Evolutionary conservation across 2,329 filamentous ascomycete genomes (phyloP), one percentile per base, ranked within the genome.

Genomic region (Dothistroma septosporum): DNA sequence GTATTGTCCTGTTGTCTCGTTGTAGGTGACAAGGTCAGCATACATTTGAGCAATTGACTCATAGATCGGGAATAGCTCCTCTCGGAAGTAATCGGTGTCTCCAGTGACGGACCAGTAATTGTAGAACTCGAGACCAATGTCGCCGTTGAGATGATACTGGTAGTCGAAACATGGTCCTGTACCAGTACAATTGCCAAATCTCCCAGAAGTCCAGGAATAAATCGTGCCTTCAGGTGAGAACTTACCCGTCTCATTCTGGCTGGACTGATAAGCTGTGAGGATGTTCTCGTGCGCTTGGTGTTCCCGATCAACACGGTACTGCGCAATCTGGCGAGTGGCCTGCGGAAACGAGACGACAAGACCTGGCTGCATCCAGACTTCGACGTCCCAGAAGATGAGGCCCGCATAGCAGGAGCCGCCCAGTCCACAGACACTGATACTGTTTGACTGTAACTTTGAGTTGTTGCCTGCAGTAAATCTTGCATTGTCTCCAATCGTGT

Each of bases 91-190:
- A 1, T 79, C 69, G 1, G 78, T 80, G 68, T 88, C 83, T 16
- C 85, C 86, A 52, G 83, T 86, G 1, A 81, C 79, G 16, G 83
- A 77, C 76, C 81, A 85, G 61, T 87, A 83, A 57, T 87, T 86
- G 66, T 83, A 79, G 61, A 87, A 76, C 1, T 84, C 79, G 32
- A 88, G 76, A 0, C 83, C 85, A 65, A 90, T 88, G 65, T 89
- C 87, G 8, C 86, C 85, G 66, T 89, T 89, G 41, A 90, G 67
- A 71, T 90, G 87, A 67, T 90, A 90, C 70, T 90, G 81, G 65
- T 90, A 89, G 71, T 90, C 87, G 66, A 86, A 87, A 71, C 87
- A 90, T 19, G 79, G 78, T 7, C 79, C 79, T n/a, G 77, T 79
- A 1, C 73, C 78, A 5, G 87, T 90, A 68, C 87, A 90, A 67